A percentile compares a stretch with the other conserved stretches of the same genome.
phyloP scores from a whole-genome alignment of 2,329 filamentous ascomycete genomes.

The Cladosporium sp. region DNA sequence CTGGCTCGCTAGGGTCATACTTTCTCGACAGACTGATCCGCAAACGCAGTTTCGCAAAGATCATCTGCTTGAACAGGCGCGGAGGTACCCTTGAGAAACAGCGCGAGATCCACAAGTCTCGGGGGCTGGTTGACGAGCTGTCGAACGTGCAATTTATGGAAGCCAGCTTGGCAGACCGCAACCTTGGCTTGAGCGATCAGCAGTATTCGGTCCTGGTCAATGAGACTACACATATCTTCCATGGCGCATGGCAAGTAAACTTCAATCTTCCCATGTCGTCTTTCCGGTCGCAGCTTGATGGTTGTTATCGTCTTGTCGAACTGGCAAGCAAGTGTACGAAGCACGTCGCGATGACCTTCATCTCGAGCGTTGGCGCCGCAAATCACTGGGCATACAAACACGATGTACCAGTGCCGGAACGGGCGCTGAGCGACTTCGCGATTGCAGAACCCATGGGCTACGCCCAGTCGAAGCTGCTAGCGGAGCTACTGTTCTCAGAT shows the following conservation, averaged over 20 bases:
- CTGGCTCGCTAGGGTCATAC: constrained; percentile 39
- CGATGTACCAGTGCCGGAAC: constrained; percentile 16
- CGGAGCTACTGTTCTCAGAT: not conserved
- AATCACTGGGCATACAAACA: constrained; percentile 12
- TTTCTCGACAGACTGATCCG: constrained; percentile 34
- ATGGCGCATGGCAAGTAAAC: constrained; percentile 42
- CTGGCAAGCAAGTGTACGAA: constrained; percentile 27
- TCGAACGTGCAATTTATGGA: constrained; percentile 30
- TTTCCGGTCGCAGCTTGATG: constrained; percentile 27
- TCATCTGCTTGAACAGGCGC: constrained; percentile 37
- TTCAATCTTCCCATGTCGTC: constrained; percentile 38
- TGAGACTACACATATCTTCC: constrained; percentile 33
- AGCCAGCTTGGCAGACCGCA: constrained; percentile 28
- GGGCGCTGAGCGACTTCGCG: not conserved
- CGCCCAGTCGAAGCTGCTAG: constrained; percentile 13
- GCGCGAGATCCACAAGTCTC: constrained; percentile 25
- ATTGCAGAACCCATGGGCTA: constrained; percentile 13
- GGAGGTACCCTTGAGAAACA: constrained; percentile 29
- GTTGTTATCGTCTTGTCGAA: constrained; percentile 1
- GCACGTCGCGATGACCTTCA: not conserved
- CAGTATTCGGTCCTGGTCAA: constrained; percentile 26
- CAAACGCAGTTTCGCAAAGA: constrained; percentile 28
- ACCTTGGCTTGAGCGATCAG: constrained; percentile 28
- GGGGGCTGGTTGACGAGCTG: constrained; percentile 29
- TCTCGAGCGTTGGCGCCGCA: constrained; percentile 11